A percentile compares a stretch with the other conserved stretches of the same genome.
Evolutionary conservation across 345 rosid genomes (phyloP).

Genomic region (Crucihimalaya himalaica): DNA sequence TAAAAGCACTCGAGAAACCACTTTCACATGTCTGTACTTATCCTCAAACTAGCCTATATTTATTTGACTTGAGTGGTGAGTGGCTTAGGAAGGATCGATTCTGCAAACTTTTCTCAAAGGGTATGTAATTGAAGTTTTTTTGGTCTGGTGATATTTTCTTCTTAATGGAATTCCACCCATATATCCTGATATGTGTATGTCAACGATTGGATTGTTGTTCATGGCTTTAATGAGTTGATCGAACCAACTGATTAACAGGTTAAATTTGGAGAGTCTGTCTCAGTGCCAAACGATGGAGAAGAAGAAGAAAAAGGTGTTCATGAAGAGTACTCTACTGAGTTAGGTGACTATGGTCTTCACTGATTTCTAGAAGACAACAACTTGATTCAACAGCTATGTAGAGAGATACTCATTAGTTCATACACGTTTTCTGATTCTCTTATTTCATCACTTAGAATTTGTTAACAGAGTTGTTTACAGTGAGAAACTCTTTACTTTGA

Average conservation of each 20-base stretch:
- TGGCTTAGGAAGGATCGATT: constrained; percentile 32
- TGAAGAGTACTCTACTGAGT: constrained; percentile 28
- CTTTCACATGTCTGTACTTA: no score
- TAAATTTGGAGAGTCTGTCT: constrained; percentile 40
- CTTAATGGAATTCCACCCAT: constrained; percentile 49
- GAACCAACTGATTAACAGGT: constrained; percentile 10
- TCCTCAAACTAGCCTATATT: no score
- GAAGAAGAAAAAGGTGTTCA: constrained; percentile 22
- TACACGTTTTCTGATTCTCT: constrained; percentile 7
- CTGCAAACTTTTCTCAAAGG: constrained; percentile 40
- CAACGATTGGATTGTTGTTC: constrained; percentile 44
- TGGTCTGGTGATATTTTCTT: constrained; percentile 45
- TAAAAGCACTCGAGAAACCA: no score
- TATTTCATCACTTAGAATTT: not conserved
- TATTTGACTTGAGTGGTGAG: no score
- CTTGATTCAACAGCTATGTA: not conserved
- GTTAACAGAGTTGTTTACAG: not conserved
- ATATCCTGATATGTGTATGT: constrained; percentile 44
- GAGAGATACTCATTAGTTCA: not conserved
- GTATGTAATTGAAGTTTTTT: constrained; percentile 42
- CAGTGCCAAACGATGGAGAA: constrained; percentile 32
- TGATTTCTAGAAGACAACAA: not conserved
- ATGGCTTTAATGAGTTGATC: constrained; percentile 48
- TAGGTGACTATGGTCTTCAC: constrained; percentile 40
- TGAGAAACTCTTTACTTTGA: constrained; percentile 3